Evolutionary conservation across 1,139 yeast genomes (phyloP).

Genomic region (Geotrichum restrictum): DNA sequence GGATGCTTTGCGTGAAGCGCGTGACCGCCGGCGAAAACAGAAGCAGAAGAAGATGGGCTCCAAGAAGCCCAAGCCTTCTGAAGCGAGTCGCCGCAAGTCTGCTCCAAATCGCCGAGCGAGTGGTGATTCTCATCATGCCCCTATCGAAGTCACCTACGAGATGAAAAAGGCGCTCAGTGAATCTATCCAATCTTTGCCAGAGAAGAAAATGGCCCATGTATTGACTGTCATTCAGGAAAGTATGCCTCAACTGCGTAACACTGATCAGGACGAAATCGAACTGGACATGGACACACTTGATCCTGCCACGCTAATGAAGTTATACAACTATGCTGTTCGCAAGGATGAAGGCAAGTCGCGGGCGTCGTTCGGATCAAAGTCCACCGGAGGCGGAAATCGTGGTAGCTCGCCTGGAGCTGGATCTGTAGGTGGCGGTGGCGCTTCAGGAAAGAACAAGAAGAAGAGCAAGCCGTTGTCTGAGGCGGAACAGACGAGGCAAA

Average conservation of each 20-base stretch:
- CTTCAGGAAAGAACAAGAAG: conserved; percentile 34
- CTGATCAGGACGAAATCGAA: conserved; percentile 83
- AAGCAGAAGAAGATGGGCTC: conserved; percentile 36
- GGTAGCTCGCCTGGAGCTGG: conserved; percentile 69
- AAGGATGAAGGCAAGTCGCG: conserved; percentile 42
- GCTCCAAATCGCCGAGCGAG: conserved; percentile 21
- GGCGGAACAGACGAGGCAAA: conserved; percentile 70
- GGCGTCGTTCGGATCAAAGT: conserved; percentile 25
- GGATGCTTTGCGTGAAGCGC: conserved; percentile 54
- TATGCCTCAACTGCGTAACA: conserved; percentile 69
- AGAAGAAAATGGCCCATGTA: conserved; percentile 77
- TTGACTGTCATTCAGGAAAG: conserved; percentile 82
- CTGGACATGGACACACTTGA: conserved; percentile 92
- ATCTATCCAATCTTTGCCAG: conserved; percentile 67
- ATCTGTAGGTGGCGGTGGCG: conserved; percentile 48
- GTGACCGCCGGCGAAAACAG: conserved; percentile 36
- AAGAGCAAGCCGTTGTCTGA: conserved; percentile 56
- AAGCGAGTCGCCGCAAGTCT: conserved; percentile 24
- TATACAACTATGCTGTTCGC: conserved; percentile 75
- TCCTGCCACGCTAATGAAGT: conserved; percentile 73
- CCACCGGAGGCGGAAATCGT: conserved; percentile 44
- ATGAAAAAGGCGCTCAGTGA: conserved; percentile 95
- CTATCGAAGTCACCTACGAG: conserved; percentile 59
- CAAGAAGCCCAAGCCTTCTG: conserved; percentile 20
- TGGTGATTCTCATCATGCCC: conserved; percentile 25